Conservation (phyloP, 2,329 filamentous ascomycete species). For the Xylaria hypoxylon region DNA sequence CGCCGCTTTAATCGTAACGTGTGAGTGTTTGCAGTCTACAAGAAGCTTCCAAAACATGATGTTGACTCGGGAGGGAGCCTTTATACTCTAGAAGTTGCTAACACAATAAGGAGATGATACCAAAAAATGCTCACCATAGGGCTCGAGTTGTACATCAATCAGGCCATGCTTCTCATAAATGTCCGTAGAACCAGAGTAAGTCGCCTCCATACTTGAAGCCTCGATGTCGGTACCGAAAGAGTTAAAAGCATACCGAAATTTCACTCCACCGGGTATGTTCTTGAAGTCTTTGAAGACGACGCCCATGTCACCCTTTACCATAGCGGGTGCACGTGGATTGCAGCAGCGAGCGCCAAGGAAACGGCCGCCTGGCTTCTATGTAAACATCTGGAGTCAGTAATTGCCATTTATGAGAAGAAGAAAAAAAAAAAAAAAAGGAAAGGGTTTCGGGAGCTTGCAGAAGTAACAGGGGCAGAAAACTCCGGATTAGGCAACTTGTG, state of each 20-base stretch:
- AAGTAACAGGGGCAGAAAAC: too few relatives aligned
- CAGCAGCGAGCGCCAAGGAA: constrained; percentile 46
- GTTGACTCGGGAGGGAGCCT: too few relatives aligned
- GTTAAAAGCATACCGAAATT: constrained; percentile 36
- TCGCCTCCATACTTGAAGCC: constrained; percentile 41
- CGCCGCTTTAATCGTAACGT: too few relatives aligned
- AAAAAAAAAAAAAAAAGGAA: too few relatives aligned
- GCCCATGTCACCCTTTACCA: constrained; percentile 37
- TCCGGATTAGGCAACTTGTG: too few relatives aligned
- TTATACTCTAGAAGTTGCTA: too few relatives aligned
- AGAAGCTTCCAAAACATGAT: too few relatives aligned
- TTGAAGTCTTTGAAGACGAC: constrained; percentile 35
- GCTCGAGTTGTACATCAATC: constrained; percentile 40
- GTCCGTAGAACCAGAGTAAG: constrained; percentile 41
- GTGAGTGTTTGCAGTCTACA: too few relatives aligned
- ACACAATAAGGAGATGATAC: too few relatives aligned
- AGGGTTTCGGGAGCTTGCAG: too few relatives aligned
- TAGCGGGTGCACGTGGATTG: constrained; percentile 33
- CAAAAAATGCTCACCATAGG: constrained; percentile 20
- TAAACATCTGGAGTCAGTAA: too few relatives aligned
- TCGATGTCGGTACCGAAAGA: constrained; percentile 38
- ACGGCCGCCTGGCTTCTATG: constrained; percentile 48
- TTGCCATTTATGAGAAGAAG: too few relatives aligned
- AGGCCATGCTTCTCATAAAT: constrained; percentile 44
- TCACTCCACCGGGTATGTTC: constrained; percentile 41